phyloP scores from a whole-genome alignment of 257 asterid genomes.

The Datura wrightii region DNA sequence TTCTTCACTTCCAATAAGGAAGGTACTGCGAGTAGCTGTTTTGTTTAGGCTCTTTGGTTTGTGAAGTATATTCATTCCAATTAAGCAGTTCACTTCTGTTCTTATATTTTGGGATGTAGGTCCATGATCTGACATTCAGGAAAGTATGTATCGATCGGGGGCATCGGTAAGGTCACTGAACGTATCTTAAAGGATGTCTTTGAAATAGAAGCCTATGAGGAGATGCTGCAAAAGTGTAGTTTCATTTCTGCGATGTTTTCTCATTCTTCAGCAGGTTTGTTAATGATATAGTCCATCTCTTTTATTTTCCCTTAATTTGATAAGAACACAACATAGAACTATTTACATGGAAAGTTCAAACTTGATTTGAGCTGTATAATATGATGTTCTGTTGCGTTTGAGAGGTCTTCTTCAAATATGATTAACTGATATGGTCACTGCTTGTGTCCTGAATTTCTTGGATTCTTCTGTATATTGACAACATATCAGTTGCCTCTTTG shows the following conservation, averaged over 20 bases:
- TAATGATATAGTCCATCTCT: slow-evolving; percentile 28
- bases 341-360: neutral
- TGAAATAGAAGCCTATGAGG: slow-evolving; percentile 82
- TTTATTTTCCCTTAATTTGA: slow-evolving; percentile 15
- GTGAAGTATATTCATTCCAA: neutral
- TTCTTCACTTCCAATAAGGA: slow-evolving; percentile 89
- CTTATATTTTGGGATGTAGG: slow-evolving; percentile 9
- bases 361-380: slow-evolving; percentile 4
- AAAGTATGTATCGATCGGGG: slow-evolving; percentile 73
- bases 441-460: neutral
- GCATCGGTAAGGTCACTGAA: slow-evolving; percentile 97
- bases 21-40: slow-evolving; percentile 57
- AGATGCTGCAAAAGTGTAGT: slow-evolving; percentile 78
- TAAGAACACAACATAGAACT: slow-evolving; percentile 10
- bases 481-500: slow-evolving; percentile 33
- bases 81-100: slow-evolving; percentile 5
- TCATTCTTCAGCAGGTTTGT: slow-evolving; percentile 85
- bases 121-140: slow-evolving; percentile 25
- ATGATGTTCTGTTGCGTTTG: slow-evolving; percentile 8
- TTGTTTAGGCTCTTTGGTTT: slow-evolving; percentile 25
- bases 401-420: neutral
- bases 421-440: neutral
- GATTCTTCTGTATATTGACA: slow-evolving; percentile 3
- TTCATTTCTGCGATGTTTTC: slow-evolving; percentile 84
- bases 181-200: slow-evolving; percentile 73